phyloP scores from a whole-genome alignment of 768 basidiomycete species.

The Wakefieldia striispora region DNA sequence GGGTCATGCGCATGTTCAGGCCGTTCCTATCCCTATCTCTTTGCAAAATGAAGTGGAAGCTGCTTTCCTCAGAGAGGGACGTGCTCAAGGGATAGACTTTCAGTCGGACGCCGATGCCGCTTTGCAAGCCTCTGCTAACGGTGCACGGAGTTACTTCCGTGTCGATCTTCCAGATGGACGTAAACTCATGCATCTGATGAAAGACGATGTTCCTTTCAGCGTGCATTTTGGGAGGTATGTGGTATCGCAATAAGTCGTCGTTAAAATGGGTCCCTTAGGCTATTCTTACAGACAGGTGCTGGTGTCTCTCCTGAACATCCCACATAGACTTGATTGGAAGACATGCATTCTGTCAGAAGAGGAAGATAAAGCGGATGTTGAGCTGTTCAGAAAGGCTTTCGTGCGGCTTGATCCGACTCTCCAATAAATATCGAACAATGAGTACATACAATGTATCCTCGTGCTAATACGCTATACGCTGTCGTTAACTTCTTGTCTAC shows the following conservation, averaged over 20 bases:
- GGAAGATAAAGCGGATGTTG: conserved; percentile 81
- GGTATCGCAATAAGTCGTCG: background rate
- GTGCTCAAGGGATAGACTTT: conserved; percentile 66
- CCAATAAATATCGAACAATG: conserved; percentile 13
- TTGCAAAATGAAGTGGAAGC: conserved; percentile 63
- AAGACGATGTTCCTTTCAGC: conserved; percentile 74
- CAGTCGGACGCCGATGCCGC: conserved; percentile 68
- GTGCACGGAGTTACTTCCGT: conserved; percentile 77
- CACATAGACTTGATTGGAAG: conserved; percentile 90
- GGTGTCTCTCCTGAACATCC: conserved; percentile 69
- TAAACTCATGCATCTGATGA: conserved; percentile 83
- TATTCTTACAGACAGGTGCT: conserved; percentile 66
- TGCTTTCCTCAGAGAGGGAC: conserved; percentile 72
- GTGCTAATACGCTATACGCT: conserved; percentile 5
- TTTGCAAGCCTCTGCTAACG: conserved; percentile 46
- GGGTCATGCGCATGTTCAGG: conserved; percentile 93
- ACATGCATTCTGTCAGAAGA: conserved; percentile 78
- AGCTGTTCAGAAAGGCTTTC: conserved; percentile 84
- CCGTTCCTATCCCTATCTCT: conserved; percentile 69
- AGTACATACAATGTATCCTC: background rate
- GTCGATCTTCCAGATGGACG: conserved; percentile 87
- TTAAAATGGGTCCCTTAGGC: background rate
- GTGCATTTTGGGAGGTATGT: conserved; percentile 90
- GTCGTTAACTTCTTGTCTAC: background rate
- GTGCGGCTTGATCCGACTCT: conserved; percentile 61